Evolutionary conservation across 2,329 filamentous ascomycete genomes (phyloP), one percentile per base, ranked within the genome.

Genomic region (Penicillium sp.): DNA sequence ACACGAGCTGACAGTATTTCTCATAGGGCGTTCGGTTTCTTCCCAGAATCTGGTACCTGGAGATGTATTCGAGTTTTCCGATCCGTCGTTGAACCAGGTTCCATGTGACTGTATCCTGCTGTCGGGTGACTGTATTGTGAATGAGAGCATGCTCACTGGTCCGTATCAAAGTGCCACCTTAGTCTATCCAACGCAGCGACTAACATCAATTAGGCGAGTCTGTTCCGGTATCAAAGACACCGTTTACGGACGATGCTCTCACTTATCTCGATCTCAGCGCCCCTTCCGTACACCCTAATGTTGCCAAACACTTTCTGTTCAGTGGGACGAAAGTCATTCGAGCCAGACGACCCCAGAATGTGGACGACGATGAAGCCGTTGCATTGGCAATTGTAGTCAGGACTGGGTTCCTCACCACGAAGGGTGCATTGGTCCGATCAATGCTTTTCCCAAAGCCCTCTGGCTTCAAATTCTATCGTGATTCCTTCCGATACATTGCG

Each of bases 391-490:
- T 98, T 70, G 89, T 95, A 13, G 84, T 96, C 23, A 82, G 93
- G 52, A 98, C 90, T 2, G 93, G 93, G 1, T 98, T 98, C 71
- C 94, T 94, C 66, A 98, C 93, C 0, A 98, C 93, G 1, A 98
- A 98, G 67, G 93, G 93, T 20, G 88, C 93, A 8, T 74, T 98
- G 14, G 89, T 98, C 49, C 86, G 93, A 20, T 97, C 93, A 0
- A 98, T 98, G 91, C 79, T 98, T 29, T 98, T 98, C 64, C 94
- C 93, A 0, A 98, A 98, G 63, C 93, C 93, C 1, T 95, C 91
- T 0, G 91, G 91, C 0, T 98, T 98, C 79, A 97, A 94, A 62
- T 98, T 98, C 66, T 98, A 98, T 67, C 82, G 89, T 34, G 93
- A 98, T 67, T 96, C 91, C 0, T 98, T 98, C 71, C 83, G 90